Evolutionary conservation across 768 basidiomycete genomes (phyloP), one percentile per base, ranked within the genome.

Genomic region (Hygrocybe coccinea): DNA sequence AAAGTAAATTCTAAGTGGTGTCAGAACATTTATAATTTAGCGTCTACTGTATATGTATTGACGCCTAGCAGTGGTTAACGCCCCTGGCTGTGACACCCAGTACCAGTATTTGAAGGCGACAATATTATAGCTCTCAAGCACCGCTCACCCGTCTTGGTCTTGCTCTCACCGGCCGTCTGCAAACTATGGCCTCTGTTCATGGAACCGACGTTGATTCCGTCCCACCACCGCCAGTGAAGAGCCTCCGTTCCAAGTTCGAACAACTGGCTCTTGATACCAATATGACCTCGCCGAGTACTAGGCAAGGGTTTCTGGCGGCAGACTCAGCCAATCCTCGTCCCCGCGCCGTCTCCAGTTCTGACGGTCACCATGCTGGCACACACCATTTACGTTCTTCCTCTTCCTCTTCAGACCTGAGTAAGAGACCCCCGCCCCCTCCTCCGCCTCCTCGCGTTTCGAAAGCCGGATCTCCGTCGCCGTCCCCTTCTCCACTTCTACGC

Each of bases 231-330:
- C 83, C 87, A 2, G 87, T 90, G 52, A 84, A 79, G 67, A 87
- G 77, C 57, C 74, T 91, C 15, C 80, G 80, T 44, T 87, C 85
- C 29, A 80, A 74, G 63, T 91, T 89, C 63, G 88, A 91, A 65
- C 79, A 83, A 61, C 70, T 88, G 22, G 84, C 86, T 3, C 71
- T 74, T 45, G 72, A 74, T 9, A 69, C 50, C 25, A 58, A 48
- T 45, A 59, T 49, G 35, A 61, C 50, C 57, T 63, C 56, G 55
- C 59, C 46, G 47, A 44, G 52, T 55, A n/a, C n/a, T n/a, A 52
- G 50, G 46, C 55, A 60, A 48, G 64, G 64, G 7, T 64, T 62
- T 17, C 50, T 71, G 36, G 47, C 64, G 21, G 65, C 71, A 10
- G 66, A 72, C 22, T 64, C 70, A n/a, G 54, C 65, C 2, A 73